Base-by-base conservation (phyloP, 2,329 filamentous ascomycete species). In the Stachybotrys chlorohalonatus region DNA sequence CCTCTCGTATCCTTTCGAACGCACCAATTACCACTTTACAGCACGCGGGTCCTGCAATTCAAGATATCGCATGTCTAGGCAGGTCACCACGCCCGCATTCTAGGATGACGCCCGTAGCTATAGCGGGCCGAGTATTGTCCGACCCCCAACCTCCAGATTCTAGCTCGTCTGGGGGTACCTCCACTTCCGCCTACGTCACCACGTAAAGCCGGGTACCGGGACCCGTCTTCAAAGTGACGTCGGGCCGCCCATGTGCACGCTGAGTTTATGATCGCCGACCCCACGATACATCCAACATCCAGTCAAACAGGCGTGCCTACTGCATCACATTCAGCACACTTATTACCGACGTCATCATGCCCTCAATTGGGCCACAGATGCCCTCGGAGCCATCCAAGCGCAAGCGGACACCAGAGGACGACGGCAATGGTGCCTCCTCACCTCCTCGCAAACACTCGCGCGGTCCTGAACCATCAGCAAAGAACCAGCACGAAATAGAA, bases 291-390 rank as follows among this genome's bases (percentile, higher is more conserved):
- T 42, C 36, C 36, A 42, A 42, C 36, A 42, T 9, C 8, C 2
- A 9, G 9, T 42, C 36, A 42, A 9, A 42, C 13, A 13, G 5
- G 36, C 36, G 13, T 9, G 36, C 9, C 36, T 24, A 24, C 24
- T 24, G 24, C 24, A 24, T 4, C 24, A 24, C 24, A 24, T 24
- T 42, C 13, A 13, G 36, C 36, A 42, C 36, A 42, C 36, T 42
- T 42, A 13, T 9, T 5, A 42, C 8, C 13, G 13, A 5, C 36
- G 13, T 42, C 2, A 63, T 46, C 30, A 89, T 89, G 86, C 74
- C 84, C 52, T 83, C 82, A 39, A 84, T 89, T 64, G 87, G 87
- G 6, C 87, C 89, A 13, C 76, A 84, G 57, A 69, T 91, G 30
- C 87, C 89, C 11, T 78, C 86, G 5, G 83, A 88, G 58, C 77